phyloP scores from a whole-genome alignment of 371 early-diverging fungal species.

The Mucor piriformis region DNA sequence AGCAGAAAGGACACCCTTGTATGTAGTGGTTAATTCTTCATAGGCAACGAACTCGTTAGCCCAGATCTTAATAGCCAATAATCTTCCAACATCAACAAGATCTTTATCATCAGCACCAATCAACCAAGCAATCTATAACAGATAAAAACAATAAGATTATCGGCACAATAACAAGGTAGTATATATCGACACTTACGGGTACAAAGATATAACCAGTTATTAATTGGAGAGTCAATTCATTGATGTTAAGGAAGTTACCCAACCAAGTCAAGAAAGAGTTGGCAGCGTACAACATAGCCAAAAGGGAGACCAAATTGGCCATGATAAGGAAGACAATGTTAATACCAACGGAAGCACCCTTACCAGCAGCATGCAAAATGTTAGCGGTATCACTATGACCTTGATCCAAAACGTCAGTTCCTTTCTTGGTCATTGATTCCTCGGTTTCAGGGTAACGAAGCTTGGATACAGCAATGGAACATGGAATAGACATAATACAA shows the following conservation, averaged over 20 bases:
- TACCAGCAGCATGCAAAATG: slow-evolving; percentile 82
- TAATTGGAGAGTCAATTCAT: slow-evolving; percentile 65
- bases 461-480: slow-evolving; percentile 85
- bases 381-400: slow-evolving; percentile 61
- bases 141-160: background rate
- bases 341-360: slow-evolving; percentile 86
- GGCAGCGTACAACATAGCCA: slow-evolving; percentile 59
- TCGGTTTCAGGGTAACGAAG: slow-evolving; percentile 85
- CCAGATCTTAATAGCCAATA: slow-evolving; percentile 84
- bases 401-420: slow-evolving; percentile 36
- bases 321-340: slow-evolving; percentile 75
- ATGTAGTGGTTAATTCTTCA: slow-evolving; percentile 35
- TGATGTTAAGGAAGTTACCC: slow-evolving; percentile 73
- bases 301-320: slow-evolving; percentile 70
- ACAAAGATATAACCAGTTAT: slow-evolving; percentile 79
- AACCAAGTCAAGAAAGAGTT: slow-evolving; percentile 78
- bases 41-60: slow-evolving; percentile 89
- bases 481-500: slow-evolving; percentile 90
- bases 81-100: slow-evolving; percentile 59
- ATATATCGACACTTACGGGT: slow-evolving; percentile 57
- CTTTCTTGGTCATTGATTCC: slow-evolving; percentile 72
- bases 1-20: slow-evolving; percentile 26
- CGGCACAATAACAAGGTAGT: background rate
- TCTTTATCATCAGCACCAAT: slow-evolving; percentile 70
- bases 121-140: slow-evolving; percentile 64